Base-by-base conservation (phyloP, 2,329 filamentous ascomycete genomes). In the Monosporascus cannonballus region DNA sequence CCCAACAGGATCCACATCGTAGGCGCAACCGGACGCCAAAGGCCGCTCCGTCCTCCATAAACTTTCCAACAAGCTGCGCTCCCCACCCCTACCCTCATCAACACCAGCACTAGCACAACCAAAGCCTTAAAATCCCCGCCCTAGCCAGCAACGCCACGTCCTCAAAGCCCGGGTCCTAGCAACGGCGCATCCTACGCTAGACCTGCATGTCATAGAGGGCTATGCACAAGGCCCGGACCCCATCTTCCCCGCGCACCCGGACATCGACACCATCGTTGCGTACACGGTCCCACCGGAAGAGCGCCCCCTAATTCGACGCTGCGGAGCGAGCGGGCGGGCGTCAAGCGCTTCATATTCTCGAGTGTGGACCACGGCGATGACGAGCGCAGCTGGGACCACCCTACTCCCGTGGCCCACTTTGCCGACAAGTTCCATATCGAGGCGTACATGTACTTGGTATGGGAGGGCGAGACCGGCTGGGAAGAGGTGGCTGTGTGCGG, bases 321-420 rank as follows among this genome's bases (percentile, higher is more conserved):
- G 64, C 70, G 4, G 14, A n/a, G 20, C 14, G 14, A 18, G 57
- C 64, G 41, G 60, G 71, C 4, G 75, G 60, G 71, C 4, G 75
- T 84, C 30, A 69, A 74, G 36, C 77, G 80, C 59, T 83, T 86
- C 56, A 76, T 87, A 44, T 86, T 85, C 65, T 79, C 76, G 1
- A 82, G 77, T 39, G 80, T 86, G 14, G 84, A 87, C 53, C 80
- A 84, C n/a, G 81, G 81, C 27, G 81, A 83, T 30, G 75, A 79
- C 39, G 67, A 69, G 3, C 73, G 72, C 38, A 76, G 73, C 49
- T 72, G 75, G 56, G 72, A 73, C 11, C 73, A 72, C 51, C 73
- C 77, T 1, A 84, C 82, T 4, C 56, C 70, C 1, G 71, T 85
- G 47, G 77, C 79, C 2, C 81, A 83, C 67, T 87, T 83, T 68